Conservation (phyloP, 2,329 filamentous ascomycete species). For the Thermoascus crustaceus region DNA sequence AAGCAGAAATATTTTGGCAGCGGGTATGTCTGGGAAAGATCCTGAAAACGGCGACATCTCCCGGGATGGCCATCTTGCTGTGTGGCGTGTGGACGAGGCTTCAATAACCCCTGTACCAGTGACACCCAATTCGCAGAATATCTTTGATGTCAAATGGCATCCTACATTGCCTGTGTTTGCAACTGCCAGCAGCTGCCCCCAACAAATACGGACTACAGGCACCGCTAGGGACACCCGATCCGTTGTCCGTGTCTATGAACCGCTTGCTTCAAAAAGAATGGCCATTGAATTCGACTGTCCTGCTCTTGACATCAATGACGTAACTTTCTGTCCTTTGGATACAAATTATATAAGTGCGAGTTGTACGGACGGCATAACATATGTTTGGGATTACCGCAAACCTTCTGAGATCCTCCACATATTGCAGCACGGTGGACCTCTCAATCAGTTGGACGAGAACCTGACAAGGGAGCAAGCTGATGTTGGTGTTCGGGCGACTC, state of each 20-base stretch:
- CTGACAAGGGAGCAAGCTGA: slow-evolving; percentile 43
- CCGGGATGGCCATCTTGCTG: slow-evolving; percentile 43
- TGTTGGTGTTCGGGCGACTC: slow-evolving; percentile 49
- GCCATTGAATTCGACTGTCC: slow-evolving; percentile 47
- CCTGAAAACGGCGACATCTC: slow-evolving; percentile 24
- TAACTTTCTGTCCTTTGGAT: slow-evolving; percentile 41
- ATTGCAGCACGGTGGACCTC: slow-evolving; percentile 43
- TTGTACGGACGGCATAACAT: slow-evolving; percentile 52
- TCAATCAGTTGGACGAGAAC: slow-evolving; percentile 38
- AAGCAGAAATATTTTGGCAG: slow-evolving; percentile 41
- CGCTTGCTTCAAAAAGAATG: slow-evolving; percentile 24
- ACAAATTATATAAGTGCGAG: slow-evolving; percentile 48
- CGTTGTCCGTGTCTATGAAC: slow-evolving; percentile 46
- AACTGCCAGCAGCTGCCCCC: slow-evolving; percentile 43
- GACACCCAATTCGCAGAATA: slow-evolving; percentile 42
- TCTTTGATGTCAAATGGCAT: slow-evolving; percentile 54
- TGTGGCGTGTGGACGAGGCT: slow-evolving; percentile 45
- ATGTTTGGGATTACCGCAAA: slow-evolving; percentile 52
- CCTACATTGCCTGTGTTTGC: slow-evolving; percentile 43
- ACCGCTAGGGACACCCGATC: slow-evolving; percentile 36
- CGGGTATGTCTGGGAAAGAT: slow-evolving; percentile 44
- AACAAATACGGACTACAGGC: slow-evolving; percentile 13
- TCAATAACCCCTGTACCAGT: slow-evolving; percentile 30
- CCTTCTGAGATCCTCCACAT: slow-evolving; percentile 39
- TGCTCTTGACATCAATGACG: slow-evolving; percentile 54